phyloP scores from a whole-genome alignment of 768 basidiomycete genomes.

The Steccherinum ochraceum region DNA sequence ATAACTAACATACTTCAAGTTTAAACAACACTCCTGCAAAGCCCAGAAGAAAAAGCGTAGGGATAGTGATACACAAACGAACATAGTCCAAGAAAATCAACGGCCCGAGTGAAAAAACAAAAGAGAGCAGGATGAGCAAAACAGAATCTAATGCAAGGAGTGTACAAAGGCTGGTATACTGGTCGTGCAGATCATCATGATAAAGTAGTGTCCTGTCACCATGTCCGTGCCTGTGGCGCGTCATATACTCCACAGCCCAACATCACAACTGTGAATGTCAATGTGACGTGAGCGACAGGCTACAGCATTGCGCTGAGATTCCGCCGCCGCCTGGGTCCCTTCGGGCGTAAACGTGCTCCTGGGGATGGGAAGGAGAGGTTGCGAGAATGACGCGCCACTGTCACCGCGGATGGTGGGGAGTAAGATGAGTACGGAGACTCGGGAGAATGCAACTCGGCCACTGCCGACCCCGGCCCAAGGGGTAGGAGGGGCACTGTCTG shows the following conservation, averaged over 20 bases:
- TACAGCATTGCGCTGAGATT: neutral
- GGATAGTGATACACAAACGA: too few species aligned
- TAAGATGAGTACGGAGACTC: neutral
- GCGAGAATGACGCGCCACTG: neutral
- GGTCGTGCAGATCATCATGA: neutral
- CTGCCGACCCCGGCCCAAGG: neutral
- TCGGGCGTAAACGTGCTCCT: neutral
- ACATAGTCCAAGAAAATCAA: neutral
- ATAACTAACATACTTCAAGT: neutral
- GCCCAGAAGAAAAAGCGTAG: neutral
- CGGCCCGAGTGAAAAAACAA: neutral
- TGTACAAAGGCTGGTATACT: neutral
- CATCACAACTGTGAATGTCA: too few species aligned
- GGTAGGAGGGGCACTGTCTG: neutral
- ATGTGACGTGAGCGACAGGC: too few species aligned
- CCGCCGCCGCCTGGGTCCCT: neutral
- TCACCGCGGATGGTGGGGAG: neutral
- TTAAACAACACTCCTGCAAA: neutral
- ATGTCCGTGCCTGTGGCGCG: neutral
- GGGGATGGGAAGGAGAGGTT: neutral
- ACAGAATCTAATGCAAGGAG: neutral
- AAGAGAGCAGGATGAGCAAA: neutral
- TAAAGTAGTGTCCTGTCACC: neutral
- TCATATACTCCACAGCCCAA: too few species aligned
- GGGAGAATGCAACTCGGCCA: neutral